phyloP scores from a whole-genome alignment of 805 yeast species.

The Kazachstania africana region DNA sequence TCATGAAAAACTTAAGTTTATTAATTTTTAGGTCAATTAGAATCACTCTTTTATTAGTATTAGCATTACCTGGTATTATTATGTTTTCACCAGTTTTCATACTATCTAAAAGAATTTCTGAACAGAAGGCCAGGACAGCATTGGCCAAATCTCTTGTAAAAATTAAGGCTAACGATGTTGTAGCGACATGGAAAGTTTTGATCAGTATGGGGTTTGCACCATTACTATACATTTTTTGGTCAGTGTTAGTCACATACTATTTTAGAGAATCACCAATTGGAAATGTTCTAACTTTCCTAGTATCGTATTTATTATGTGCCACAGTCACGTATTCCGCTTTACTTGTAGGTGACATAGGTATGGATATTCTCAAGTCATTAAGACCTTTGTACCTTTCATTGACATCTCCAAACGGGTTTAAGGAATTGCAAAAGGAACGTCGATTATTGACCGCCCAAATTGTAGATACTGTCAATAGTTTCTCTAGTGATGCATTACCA shows the following conservation, averaged over 20 bases:
- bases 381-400: conserved; percentile 67
- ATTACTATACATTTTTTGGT: conserved; percentile 67
- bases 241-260: conserved; percentile 40
- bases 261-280: conserved; percentile 19
- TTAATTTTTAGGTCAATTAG: conserved; percentile 47
- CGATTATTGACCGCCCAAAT: conserved; percentile 55
- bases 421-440: conserved; percentile 50
- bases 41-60: conserved; percentile 41
- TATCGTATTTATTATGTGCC: conserved; percentile 54
- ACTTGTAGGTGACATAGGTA: conserved; percentile 83
- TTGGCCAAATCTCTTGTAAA: conserved; percentile 81
- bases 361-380: conserved; percentile 75
- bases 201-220: conserved; percentile 88
- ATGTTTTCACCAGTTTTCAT: conserved; percentile 83
- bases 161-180: conserved; percentile 82
- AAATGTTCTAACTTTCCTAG: conserved; percentile 32
- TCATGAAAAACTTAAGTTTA: conserved; percentile 37
- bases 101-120: conserved; percentile 63
- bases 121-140: conserved; percentile 63
- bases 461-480: conserved; percentile 64
- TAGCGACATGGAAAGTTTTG: conserved; percentile 94
- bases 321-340: conserved; percentile 81
- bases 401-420: conserved; percentile 43
- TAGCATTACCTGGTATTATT: conserved; percentile 81
- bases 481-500: conserved; percentile 79